Evolutionary conservation across 345 rosid genomes (phyloP), one percentile per base, ranked within the genome.

Genomic region (Brassica rapa): DNA sequence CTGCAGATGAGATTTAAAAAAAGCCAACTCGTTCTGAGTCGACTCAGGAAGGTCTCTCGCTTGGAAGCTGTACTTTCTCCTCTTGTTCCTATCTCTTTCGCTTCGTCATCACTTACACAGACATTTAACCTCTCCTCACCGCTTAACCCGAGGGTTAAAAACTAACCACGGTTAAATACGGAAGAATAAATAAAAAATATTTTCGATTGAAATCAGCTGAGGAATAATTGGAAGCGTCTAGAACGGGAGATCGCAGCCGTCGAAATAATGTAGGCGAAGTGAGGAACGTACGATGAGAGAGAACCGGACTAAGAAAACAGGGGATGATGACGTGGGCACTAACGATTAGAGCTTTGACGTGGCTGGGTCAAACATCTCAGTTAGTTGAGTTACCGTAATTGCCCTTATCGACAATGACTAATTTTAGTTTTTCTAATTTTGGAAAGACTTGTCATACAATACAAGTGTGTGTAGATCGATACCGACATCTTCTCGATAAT

Each of bases 171-270:
- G 83, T 80, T 70, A 68, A 62, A 11, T 27, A 27, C 30, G 3
- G 4, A 27, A 27, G 30, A 27, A 27, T 27, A 27, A 27, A 32
- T 5, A 37, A 27, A 37, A 27, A 27, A 27, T 3, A 35, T 21
- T 55, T 3, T 66, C 74, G 24, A 16, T 15, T 15, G 57, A 39
- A 30, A 55, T 62, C 39, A 60, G 64, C 65, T 15, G 2, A 33
- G 7, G 32, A 27, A 29, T 29, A 7, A 29, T 37, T 71, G 19
- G 93, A 93, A 90, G 85, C 62, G 71, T 89, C 93, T 83, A 80
- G 92, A 91, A 88, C 69, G 16, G 19, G 71, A 53, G 71, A 72
- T 65, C 2, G 1, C 32, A 66, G 68, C 90, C 92, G 90, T 81
- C 41, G 92, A 27, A 25, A 63, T 71, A 33, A 3, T 60, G 77